Evolutionary conservation across 2,329 filamentous ascomycete species (phyloP), one percentile per base, ranked within the genome.

Genomic region (Phyllosticta citribraziliensis): DNA sequence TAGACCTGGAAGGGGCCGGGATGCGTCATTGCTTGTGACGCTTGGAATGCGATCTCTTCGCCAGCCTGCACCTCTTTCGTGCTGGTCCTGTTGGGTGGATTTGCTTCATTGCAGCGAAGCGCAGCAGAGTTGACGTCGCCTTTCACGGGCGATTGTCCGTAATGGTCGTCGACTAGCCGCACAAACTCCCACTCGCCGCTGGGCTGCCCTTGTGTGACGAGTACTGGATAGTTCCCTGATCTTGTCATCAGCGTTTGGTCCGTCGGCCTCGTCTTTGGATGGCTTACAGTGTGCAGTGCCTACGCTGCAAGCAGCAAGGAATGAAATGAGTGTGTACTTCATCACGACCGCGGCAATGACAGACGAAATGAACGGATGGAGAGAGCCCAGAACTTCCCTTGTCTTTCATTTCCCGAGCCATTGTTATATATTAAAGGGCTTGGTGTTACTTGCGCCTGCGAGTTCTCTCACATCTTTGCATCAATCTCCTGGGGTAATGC

Each of bases 71-170:
- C 40, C 40, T 47, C 40, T n/a, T 47, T 47, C 40, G 40, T n/a
- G 17, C 40, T 47, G 6, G 58, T 20, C 62, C 59, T 35, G 59
- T 59, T 30, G 57, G 62, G 20, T 40, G 27, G 12, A 62, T 61
- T 56, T 25, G 52, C 52, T 19, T 53, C 10, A 22, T 56, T 12
- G 58, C 27, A 27, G 56, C 56, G 54, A 61, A 63, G 9, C 11
- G 47, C n/a, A 62, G 25, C 5, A 47, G 40, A 47, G 17, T 47
- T n/a, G 40, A 47, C 40, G 5, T 47, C 40, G 14, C 40, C 27
- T 19, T 54, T 30, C 19, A 54, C 27, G 14, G 22, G 27, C 27
- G 22, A 25, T n/a, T 25, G 52, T 30, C 52, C 52, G 19, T 54
- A 25, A 25, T 54, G 22, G 10, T 54, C 52, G 22, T 54, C n/a